Conservation (phyloP, 1,139 yeast genomes). For the Kazachstania sp. region DNA sequence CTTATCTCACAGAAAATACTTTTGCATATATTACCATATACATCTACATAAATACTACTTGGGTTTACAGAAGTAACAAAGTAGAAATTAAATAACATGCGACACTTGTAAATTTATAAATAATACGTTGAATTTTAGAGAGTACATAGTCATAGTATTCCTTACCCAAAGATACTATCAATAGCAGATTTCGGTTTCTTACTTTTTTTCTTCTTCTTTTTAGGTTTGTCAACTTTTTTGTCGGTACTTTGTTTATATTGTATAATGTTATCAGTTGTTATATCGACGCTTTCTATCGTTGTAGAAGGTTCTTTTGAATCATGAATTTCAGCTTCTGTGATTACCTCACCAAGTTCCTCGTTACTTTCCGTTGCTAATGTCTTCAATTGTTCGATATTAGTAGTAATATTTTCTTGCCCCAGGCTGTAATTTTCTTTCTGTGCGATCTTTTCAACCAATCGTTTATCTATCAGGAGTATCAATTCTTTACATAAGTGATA, state of each 20-base stretch:
- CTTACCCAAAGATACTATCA: conserved; percentile 49
- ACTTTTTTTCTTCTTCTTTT: conserved; percentile 34
- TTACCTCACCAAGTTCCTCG: conserved; percentile 18
- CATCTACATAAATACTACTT: no score
- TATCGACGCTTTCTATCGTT: not conserved
- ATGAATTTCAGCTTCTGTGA: not conserved
- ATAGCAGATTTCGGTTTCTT: conserved; percentile 43
- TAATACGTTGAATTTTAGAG: not conserved
- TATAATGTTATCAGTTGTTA: no score
- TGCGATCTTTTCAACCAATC: no score
- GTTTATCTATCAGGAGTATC: no score
- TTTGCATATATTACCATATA: no score
- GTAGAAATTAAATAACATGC: no score
- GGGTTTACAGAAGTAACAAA: no score
- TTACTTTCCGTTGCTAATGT: not conserved
- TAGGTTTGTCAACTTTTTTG: conserved; percentile 3
- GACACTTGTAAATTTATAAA: not conserved
- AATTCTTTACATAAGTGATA: conserved; percentile 20
- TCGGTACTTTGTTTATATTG: not conserved
- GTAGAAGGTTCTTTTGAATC: not conserved
- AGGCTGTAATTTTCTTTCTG: not conserved
- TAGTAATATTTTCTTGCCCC: not conserved
- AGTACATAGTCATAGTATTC: not conserved
- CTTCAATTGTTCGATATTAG: not conserved
- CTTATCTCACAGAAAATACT: no score